Evolutionary conservation across 2,329 filamentous ascomycete genomes (phyloP).

Genomic region (Fusarium praegraminearum): DNA sequence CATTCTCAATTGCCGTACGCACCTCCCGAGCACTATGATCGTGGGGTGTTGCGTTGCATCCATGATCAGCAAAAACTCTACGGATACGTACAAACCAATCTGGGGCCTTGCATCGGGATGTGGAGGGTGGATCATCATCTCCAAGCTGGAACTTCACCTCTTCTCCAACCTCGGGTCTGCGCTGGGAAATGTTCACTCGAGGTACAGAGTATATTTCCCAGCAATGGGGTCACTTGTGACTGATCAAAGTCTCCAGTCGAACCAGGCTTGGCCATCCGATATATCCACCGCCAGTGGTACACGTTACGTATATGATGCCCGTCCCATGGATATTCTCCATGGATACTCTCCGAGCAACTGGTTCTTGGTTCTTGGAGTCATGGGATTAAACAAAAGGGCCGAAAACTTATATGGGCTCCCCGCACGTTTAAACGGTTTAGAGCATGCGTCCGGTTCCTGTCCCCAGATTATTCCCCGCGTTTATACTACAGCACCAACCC

Average conservation of each 20-base stretch:
- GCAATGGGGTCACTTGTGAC: background rate
- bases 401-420: conserved; percentile 29
- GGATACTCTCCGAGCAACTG: conserved; percentile 2
- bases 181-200: background rate
- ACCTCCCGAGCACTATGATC: conserved; percentile 16
- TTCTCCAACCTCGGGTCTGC: conserved; percentile 1
- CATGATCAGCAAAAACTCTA: conserved; percentile 17
- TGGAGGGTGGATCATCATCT: background rate
- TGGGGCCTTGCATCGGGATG: conserved; percentile 5
- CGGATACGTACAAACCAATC: background rate
- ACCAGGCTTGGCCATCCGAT: conserved; percentile 13
- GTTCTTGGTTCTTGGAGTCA: conserved; percentile 13
- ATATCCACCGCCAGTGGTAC: conserved; percentile 17
- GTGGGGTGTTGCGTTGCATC: conserved; percentile 27
- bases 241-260: background rate
- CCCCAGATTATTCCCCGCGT: conserved; percentile 40
- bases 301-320: background rate
- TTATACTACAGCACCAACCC: background rate
- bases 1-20: conserved; percentile 27
- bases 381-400: conserved; percentile 35
- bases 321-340: background rate
- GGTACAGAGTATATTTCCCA: background rate
- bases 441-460: conserved; percentile 9
- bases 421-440: conserved; percentile 37
- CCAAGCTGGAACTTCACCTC: background rate